Conservation (phyloP, 768 basidiomycete species). For the Suillus plorans region DNA sequence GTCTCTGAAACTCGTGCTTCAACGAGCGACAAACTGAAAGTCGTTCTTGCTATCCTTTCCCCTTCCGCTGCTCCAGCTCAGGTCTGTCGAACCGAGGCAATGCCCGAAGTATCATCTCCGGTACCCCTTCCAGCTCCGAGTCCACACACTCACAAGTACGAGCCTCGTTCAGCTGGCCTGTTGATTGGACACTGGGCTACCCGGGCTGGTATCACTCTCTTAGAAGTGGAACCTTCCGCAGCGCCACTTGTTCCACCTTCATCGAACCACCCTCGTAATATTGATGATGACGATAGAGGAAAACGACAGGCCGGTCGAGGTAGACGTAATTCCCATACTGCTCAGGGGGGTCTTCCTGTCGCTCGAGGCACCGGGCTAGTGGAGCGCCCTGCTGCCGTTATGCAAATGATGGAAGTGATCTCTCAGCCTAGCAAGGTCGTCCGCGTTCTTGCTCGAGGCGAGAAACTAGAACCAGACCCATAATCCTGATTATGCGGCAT, state of each 20-base stretch:
- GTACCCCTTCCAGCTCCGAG: constrained; percentile 68
- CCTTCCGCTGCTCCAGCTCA: constrained; percentile 24
- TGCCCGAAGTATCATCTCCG: constrained; percentile 41
- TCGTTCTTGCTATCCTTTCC: constrained; percentile 61
- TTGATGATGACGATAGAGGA: constrained; percentile 35
- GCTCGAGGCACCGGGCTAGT: constrained; percentile 49
- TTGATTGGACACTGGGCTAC: constrained; percentile 69
- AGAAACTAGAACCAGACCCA: constrained; percentile 67
- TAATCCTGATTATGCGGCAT: constrained; percentile 10
- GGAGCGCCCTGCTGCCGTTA: constrained; percentile 74
- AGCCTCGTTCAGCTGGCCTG: constrained; percentile 62
- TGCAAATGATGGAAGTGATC: constrained; percentile 80
- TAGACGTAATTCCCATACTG: constrained; percentile 27
- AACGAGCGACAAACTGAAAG: constrained; percentile 37
- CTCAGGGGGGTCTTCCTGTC: constrained; percentile 16
- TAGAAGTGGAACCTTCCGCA: constrained; percentile 48
- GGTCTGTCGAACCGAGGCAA: constrained; percentile 26
- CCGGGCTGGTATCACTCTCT: constrained; percentile 54
- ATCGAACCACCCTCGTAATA: constrained; percentile 18
- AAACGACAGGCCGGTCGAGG: constrained; percentile 28
- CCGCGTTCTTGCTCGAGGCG: constrained; percentile 78
- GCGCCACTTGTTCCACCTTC: constrained; percentile 14
- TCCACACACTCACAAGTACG: constrained; percentile 54
- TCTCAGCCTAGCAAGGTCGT: constrained; percentile 74
- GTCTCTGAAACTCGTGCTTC: constrained; percentile 35